Evolutionary conservation across 2,329 filamentous ascomycete genomes (phyloP).

Genomic region (Allantophomopsis lycopodina): DNA sequence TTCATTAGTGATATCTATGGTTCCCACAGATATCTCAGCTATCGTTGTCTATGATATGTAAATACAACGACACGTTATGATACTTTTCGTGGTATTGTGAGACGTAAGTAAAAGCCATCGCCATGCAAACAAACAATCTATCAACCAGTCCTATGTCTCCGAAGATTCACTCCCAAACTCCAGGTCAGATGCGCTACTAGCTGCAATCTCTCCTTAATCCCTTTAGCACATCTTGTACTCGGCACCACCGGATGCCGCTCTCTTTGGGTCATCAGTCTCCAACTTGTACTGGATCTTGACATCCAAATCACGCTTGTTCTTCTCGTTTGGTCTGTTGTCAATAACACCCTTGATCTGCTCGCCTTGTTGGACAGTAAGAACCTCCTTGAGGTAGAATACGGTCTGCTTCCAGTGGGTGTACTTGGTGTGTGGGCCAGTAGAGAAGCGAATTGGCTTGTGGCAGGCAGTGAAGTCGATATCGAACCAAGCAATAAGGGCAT

Average conservation of each 20-base stretch:
- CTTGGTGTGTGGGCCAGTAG: slow-evolving; percentile 93
- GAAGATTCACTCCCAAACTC: no score
- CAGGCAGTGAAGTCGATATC: slow-evolving; percentile 97
- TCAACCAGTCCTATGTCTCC: neutral
- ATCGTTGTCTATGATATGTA: no score
- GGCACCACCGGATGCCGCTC: slow-evolving; percentile 55
- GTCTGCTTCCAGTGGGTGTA: slow-evolving; percentile 99
- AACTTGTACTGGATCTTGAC: slow-evolving; percentile 77
- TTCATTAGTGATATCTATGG: no score
- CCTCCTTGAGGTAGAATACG: slow-evolving; percentile 92
- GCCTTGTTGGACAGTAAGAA: slow-evolving; percentile 79
- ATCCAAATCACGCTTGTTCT: slow-evolving; percentile 91
- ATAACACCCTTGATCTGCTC: slow-evolving; percentile 66
- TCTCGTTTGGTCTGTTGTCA: slow-evolving; percentile 76
- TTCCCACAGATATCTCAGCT: no score
- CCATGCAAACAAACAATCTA: neutral
- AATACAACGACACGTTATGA: no score
- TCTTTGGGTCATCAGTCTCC: slow-evolving; percentile 58
- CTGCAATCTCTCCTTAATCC: neutral
- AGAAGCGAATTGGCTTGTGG: slow-evolving; percentile 96
- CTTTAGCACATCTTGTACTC: slow-evolving; percentile 67
- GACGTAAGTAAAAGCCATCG: neutral
- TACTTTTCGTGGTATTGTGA: no score
- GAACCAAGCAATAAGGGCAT: slow-evolving; percentile 96
- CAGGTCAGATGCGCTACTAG: neutral